Base-by-base conservation (phyloP, 306 rosid genomes). In the Carpinus fangiana region DNA sequence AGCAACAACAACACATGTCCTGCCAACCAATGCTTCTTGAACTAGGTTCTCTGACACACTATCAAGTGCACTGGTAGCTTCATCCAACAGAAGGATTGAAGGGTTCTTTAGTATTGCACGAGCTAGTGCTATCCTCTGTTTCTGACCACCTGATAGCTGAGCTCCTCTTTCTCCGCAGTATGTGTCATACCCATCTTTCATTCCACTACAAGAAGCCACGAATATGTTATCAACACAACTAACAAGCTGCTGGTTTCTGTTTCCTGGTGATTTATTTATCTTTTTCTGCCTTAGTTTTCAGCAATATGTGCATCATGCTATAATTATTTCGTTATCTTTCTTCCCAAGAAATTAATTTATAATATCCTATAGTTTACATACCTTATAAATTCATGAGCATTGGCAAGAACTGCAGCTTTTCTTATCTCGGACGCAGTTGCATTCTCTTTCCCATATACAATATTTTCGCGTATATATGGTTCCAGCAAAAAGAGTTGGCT, bases 321-420 rank as follows among this genome's bases (percentile, higher is more conserved):
- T 2, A 31, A 31, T 2, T 31, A 2, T 23, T 23, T 23, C 26
- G 26, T 23, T 23, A 23, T 38, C 43, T 38, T 38, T 38, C 43
- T 38, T 38, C 6, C 43, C 43, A 38, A 77, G 0, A 6, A 9
- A 14, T 69, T 70, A 28, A 8, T 26, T 7, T 8, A 36, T 28
- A 3, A 77, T 43, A 28, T 21, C 11, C 51, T 10, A 17, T 38
- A 65, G 72, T 41, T 74, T 14, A 54, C 84, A 0, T 89, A 92
- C 98, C 98, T 88, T 86, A 88, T 82, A 80, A 94, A 94, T 73
- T 94, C 98, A 67, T 92, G 98, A 80, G 98, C 97, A 82, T 92
- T 92, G 59, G 98, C 98, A 50, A 84, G 84, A 81, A 87, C 68
- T 47, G 97, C 97, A 76, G 95, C 98, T 74, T 81, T 86, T 87